Evolutionary conservation across 2,329 filamentous ascomycete species (phyloP).

Genomic region (Diatrype stigma): DNA sequence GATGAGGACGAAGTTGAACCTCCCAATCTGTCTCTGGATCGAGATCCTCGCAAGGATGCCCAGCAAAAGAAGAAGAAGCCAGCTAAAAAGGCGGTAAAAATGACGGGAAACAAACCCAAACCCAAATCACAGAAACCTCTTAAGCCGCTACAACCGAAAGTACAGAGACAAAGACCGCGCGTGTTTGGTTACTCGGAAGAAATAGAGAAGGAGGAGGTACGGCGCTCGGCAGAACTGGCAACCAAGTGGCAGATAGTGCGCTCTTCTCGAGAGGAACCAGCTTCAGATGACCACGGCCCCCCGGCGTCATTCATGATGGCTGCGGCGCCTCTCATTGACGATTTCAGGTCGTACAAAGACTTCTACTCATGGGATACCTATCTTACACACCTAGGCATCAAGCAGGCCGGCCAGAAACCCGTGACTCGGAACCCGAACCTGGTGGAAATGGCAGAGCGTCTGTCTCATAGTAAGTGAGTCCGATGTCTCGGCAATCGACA

Average conservation of each 20-base stretch:
- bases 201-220: constrained; percentile 24
- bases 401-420: constrained; percentile 28
- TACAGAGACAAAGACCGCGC: constrained; percentile 21
- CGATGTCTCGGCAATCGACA: too few species aligned
- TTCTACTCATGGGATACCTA: constrained; percentile 67
- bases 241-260: constrained; percentile 36
- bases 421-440: constrained; percentile 38
- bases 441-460: constrained; percentile 51
- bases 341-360: constrained; percentile 59
- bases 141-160: constrained; percentile 18
- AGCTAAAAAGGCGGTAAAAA: constrained; percentile 3
- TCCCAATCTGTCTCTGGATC: constrained; percentile 12
- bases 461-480: constrained; percentile 53
- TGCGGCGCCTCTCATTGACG: constrained; percentile 56
- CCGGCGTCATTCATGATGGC: constrained; percentile 52
- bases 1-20: constrained; percentile 19
- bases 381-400: constrained; percentile 50
- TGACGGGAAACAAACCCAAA: constrained; percentile 11
- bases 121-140: constrained; percentile 5
- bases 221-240: constrained; percentile 27
- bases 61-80: constrained; percentile 24
- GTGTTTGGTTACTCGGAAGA: constrained; percentile 28
- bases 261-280: constrained; percentile 15
- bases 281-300: constrained; percentile 35
- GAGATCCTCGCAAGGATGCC: constrained; percentile 13